These are phyloP conservation scores for Boeremia lycopersici DNA, from an alignment of 2,329 filamentous ascomycete genomes.

Conservation along the genomic window DNA sequence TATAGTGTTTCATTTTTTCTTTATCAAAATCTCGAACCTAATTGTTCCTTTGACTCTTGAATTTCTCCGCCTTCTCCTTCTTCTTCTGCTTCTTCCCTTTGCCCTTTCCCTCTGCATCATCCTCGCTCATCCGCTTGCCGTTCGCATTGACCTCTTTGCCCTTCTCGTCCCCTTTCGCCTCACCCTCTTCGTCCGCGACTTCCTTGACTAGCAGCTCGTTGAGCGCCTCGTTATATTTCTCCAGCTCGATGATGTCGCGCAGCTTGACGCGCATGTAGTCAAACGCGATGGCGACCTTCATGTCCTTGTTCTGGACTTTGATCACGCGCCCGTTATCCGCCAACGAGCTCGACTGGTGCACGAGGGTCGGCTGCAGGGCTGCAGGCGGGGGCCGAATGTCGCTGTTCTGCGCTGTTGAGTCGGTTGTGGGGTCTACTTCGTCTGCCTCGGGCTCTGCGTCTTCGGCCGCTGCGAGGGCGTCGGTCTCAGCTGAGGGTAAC, in stretches of 20 bases:
- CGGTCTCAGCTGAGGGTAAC: neutral
- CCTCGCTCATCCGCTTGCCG: conserved; percentile 39
- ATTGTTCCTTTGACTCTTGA: conserved; percentile 31
- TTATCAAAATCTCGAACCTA: conserved; percentile 4
- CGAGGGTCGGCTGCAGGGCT: conserved; percentile 16
- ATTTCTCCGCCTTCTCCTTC: conserved; percentile 16
- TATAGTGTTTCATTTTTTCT: neutral
- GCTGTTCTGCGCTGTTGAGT: conserved; percentile 26
- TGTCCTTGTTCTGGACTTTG: conserved; percentile 53
- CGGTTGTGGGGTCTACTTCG: conserved; percentile 25
- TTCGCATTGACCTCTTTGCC: conserved; percentile 29
- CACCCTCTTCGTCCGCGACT: conserved; percentile 26
- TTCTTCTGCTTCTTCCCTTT: conserved; percentile 33
- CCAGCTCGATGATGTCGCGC: conserved; percentile 71
- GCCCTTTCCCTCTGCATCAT: conserved; percentile 27
- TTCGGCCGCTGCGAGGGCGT: conserved; percentile 20
- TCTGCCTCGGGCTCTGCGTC: conserved; percentile 36
- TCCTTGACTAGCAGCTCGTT: conserved; percentile 58
- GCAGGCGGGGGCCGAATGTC: conserved; percentile 25
- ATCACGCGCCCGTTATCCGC: conserved; percentile 41
- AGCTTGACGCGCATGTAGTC: conserved; percentile 78
- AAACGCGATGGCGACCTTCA: conserved; percentile 75
- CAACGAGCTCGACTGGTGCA: conserved; percentile 15
- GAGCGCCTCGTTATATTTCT: conserved; percentile 66
- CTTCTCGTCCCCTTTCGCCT: conserved; percentile 20